Conservation (phyloP, 1,284 basidiomycete genomes). For the Pyrrhoderma lamaoense region DNA sequence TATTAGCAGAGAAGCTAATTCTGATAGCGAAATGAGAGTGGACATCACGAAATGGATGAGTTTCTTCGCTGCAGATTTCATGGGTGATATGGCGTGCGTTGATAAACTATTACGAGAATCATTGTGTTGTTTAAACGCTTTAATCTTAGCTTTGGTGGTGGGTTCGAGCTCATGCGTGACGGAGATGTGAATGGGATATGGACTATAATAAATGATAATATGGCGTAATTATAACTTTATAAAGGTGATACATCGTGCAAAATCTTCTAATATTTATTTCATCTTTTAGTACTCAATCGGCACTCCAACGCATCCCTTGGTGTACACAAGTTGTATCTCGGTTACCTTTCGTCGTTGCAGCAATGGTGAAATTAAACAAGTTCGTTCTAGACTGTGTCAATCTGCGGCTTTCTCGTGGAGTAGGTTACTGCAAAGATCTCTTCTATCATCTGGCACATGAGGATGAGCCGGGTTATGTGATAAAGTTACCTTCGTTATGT, state of each 20-base stretch:
- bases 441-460: conserved; percentile 33
- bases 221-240: no score
- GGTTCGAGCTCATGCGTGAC: conserved; percentile 17
- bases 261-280: no score
- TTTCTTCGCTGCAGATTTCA: conserved; percentile 32
- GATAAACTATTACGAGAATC: not conserved
- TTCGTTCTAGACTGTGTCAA: conserved; percentile 6
- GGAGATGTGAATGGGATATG: conserved; percentile 20
- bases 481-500: conserved; percentile 20
- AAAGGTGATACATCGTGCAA: no score
- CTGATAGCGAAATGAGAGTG: conserved; percentile 13
- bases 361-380: conserved; percentile 3
- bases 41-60: conserved; percentile 31
- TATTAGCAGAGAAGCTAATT: conserved; percentile 20
- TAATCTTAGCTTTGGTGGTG: conserved; percentile 23
- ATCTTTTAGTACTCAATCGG: not conserved
- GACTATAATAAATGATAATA: conserved; percentile 16
- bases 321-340: conserved; percentile 1
- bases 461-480: conserved; percentile 21
- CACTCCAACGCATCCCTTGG: conserved; percentile 14
- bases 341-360: conserved; percentile 7
- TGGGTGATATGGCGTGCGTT: conserved; percentile 31
- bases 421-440: conserved; percentile 27
- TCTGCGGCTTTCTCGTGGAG: conserved; percentile 20
- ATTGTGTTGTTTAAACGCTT: not conserved